Evolutionary conservation across 2,329 filamentous ascomycete species (phyloP).

Genomic region (Penicillium sp.): DNA sequence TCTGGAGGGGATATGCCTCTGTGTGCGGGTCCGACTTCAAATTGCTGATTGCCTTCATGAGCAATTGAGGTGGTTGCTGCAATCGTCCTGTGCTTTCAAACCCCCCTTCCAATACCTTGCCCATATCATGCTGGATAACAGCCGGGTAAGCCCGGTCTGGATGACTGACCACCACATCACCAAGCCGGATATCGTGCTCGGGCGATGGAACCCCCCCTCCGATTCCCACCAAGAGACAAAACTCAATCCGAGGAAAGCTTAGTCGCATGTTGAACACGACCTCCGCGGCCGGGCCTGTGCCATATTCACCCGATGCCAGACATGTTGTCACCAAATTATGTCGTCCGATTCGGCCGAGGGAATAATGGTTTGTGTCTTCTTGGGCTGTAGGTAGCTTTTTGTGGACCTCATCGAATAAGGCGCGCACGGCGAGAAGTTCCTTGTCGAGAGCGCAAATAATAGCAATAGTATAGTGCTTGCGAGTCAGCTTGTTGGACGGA

Average conservation of each 20-base stretch:
- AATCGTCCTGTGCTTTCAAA: background rate
- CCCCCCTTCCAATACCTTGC: background rate
- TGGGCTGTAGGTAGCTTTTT: background rate
- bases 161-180: conserved; percentile 29
- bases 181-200: conserved; percentile 25
- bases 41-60: background rate
- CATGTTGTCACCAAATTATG: conserved; percentile 27
- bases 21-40: background rate
- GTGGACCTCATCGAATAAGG: conserved; percentile 22
- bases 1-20: background rate
- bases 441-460: no score
- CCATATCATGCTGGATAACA: conserved; percentile 6
- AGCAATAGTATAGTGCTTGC: conserved; percentile 27
- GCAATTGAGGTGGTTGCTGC: background rate
- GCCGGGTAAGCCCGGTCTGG: conserved; percentile 4
- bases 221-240: conserved; percentile 29
- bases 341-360: conserved; percentile 24
- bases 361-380: conserved; percentile 27
- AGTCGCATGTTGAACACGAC: conserved; percentile 21
- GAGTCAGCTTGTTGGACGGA: no score
- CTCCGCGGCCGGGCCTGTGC: conserved; percentile 21
- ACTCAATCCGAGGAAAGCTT: conserved; percentile 22
- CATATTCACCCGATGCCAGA: conserved; percentile 23
- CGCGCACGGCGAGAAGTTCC: conserved; percentile 27
- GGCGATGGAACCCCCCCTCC: conserved; percentile 26